These are phyloP conservation scores for Eustoma russellianum DNA, from an alignment of 257 asterid genomes.

Conservation along the genomic window DNA sequence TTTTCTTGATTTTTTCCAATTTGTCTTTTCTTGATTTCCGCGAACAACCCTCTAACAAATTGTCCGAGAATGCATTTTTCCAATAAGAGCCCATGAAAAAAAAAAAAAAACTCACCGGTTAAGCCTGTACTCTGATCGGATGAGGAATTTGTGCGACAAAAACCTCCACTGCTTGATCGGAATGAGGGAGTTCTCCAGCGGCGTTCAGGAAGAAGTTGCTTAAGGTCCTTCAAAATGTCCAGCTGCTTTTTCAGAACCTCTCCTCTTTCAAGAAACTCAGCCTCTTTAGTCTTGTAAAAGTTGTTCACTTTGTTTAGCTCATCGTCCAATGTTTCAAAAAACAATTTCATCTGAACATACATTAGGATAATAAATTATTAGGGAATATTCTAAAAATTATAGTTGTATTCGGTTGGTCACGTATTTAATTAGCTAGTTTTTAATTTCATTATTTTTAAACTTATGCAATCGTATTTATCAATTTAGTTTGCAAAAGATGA, in stretches of 20 bases:
- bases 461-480: not conserved
- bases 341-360: slow-evolving; percentile 37
- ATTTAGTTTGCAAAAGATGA: slow-evolving; percentile 8
- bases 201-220: slow-evolving; percentile 40
- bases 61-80: no score
- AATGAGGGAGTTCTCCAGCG: slow-evolving; percentile 33
- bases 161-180: slow-evolving; percentile 12
- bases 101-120: slow-evolving; percentile 59
- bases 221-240: slow-evolving; percentile 57
- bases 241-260: slow-evolving; percentile 64
- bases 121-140: slow-evolving; percentile 36
- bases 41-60: no score
- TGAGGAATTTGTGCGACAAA: slow-evolving; percentile 25
- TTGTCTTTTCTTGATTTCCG: no score
- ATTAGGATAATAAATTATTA: no score
- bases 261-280: slow-evolving; percentile 76
- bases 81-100: not conserved
- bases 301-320: slow-evolving; percentile 75
- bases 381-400: no score
- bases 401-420: no score
- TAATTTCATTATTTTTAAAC: no score
- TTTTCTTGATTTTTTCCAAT: no score
- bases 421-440: no score
- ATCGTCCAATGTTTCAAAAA: slow-evolving; percentile 58
- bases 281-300: slow-evolving; percentile 59